Conservation (phyloP, 1,284 basidiomycete genomes). For the Xerocomus nothofagi region DNA sequence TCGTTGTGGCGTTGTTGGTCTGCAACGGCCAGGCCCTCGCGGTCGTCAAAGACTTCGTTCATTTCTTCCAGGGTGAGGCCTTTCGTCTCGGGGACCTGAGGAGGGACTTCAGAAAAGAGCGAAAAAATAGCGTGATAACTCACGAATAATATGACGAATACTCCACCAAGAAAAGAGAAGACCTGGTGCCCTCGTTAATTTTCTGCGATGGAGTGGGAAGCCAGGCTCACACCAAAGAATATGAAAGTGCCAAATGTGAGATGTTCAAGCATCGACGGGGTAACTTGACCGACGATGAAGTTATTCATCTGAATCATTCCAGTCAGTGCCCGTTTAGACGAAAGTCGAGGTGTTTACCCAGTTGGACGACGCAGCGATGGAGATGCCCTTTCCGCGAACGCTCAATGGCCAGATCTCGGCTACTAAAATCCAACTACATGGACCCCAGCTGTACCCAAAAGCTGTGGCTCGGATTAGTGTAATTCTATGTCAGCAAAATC, state of each 20-base stretch:
- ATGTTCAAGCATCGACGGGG: constrained; percentile 60
- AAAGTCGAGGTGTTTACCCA: constrained; percentile 46
- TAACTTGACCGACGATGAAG: constrained; percentile 67
- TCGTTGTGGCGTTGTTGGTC: constrained; percentile 55
- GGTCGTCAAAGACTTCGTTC: constrained; percentile 65
- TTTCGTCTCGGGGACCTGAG: constrained; percentile 66
- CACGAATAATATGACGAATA: constrained; percentile 64
- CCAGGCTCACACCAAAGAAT: constrained; percentile 58
- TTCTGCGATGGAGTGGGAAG: not conserved
- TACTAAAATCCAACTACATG: constrained; percentile 66
- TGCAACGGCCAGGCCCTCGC: constrained; percentile 48
- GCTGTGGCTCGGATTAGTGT: constrained; percentile 28
- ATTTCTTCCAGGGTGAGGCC: constrained; percentile 68
- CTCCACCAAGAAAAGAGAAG: constrained; percentile 62
- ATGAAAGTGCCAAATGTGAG: constrained; percentile 66
- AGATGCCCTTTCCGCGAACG: constrained; percentile 67
- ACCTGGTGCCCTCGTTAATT: constrained; percentile 35
- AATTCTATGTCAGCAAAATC: not conserved
- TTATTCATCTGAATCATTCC: constrained; percentile 64
- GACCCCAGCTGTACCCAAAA: constrained; percentile 72
- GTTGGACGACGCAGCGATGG: constrained; percentile 69
- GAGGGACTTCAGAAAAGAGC: not conserved
- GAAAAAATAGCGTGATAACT: constrained; percentile 23
- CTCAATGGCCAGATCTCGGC: constrained; percentile 68
- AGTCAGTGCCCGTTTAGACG: constrained; percentile 1